Evolutionary conservation across 345 rosid species (phyloP), one percentile per base, ranked within the genome.

Genomic region (Litchi chinensis): DNA sequence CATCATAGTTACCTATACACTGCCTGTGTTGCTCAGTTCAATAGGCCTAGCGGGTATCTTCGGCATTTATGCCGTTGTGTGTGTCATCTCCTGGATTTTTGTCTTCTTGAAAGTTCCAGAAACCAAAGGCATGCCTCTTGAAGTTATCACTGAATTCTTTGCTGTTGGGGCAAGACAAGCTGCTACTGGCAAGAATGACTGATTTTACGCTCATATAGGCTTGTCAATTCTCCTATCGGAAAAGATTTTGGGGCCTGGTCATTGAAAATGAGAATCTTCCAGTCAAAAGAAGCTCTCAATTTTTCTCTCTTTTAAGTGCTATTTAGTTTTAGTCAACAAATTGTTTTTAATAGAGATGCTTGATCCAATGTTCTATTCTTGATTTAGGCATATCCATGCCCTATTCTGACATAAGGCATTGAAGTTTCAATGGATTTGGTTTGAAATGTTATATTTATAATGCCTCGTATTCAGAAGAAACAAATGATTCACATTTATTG

Each of bases 41-140:
- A 86, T 96, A 0, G 99, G 99, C 52, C 88, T 96, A 1, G 90
- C 85, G 0, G 99, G 99, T 24, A 73, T 90, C 37, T 96, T 92
- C 8, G 85, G 96, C 68, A 88, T 93, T 10, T 96, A 94, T 62
- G 99, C 95, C 0, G 87, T 91, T 4, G 91, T 94, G 39, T 96
- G 99, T 10, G 63, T 84, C 5, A 75, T 96, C 81, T 96, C 98
- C 6, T 96, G 92, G 95, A 39, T 93, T 71, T 96, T 96, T 37
- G 93, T 96, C 48, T 96, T 79, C 95, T 68, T 91, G 86, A 96
- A 93, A 84, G 99, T 96, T 21, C 99, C 99, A 0, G 99, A 96
- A 85, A 96, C 98, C 79, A 96, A 96, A 84, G 98, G 98, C 63
- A 94, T 96, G 98, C 99, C 99, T 6, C 92, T 96, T 63, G 99